These are phyloP conservation scores for Boletus rex-veris DNA, from an alignment of 768 basidiomycete genomes.

Conservation along the genomic window DNA sequence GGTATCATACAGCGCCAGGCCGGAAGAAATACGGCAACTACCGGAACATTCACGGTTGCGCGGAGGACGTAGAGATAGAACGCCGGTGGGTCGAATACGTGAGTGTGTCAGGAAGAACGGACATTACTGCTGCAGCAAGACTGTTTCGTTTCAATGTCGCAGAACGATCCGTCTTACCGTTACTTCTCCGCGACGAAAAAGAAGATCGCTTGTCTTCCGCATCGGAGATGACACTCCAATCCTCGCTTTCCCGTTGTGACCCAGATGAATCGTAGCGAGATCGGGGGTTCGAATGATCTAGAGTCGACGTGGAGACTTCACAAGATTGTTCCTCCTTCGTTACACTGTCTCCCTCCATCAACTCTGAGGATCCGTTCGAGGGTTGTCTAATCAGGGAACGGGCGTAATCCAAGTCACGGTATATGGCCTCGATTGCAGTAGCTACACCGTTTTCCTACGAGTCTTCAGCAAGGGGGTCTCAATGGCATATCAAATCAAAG, in stretches of 20 bases:
- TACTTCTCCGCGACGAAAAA: slow-evolving; percentile 47
- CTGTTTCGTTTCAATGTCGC: slow-evolving; percentile 55
- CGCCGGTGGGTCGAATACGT: slow-evolving; percentile 40
- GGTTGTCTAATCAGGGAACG: slow-evolving; percentile 75
- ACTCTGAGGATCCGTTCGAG: slow-evolving; percentile 23
- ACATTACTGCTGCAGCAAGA: slow-evolving; percentile 58
- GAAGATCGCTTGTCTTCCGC: slow-evolving; percentile 60
- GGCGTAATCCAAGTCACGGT: slow-evolving; percentile 94
- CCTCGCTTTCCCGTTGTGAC: slow-evolving; percentile 64
- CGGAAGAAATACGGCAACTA: not conserved
- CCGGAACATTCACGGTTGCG: slow-evolving; percentile 17
- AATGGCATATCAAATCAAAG: not conserved
- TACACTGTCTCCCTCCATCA: slow-evolving; percentile 5
- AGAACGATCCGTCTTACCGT: slow-evolving; percentile 35
- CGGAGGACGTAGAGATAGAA: slow-evolving; percentile 34
- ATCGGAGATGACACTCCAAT: slow-evolving; percentile 87
- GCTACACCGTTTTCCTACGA: slow-evolving; percentile 89
- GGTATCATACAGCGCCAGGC: slow-evolving; percentile 1
- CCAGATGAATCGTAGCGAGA: slow-evolving; percentile 56
- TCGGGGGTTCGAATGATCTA: slow-evolving; percentile 33
- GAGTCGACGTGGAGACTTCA: slow-evolving; percentile 25
- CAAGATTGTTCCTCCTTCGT: slow-evolving; percentile 35
- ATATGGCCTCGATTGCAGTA: slow-evolving; percentile 92
- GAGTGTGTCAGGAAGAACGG: slow-evolving; percentile 56
- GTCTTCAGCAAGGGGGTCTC: not conserved